Percentiles rank a stretch among this genome's conserved stretches.
phyloP scores from a whole-genome alignment of 768 basidiomycete genomes.

The Boletus insuetus region DNA sequence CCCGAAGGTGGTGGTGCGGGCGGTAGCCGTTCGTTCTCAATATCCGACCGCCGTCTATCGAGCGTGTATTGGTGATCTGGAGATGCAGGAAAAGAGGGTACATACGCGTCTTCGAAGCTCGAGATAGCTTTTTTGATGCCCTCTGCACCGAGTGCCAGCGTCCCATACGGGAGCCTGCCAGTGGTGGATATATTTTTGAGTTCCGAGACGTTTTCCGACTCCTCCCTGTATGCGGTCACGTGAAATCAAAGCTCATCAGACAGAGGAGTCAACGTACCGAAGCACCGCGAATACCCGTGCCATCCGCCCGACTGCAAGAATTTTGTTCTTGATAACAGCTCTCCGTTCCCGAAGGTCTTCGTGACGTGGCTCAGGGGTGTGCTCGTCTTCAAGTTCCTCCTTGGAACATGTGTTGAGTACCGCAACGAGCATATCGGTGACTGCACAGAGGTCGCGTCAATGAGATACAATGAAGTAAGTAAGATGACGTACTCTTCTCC shows the following conservation, averaged over 20 bases:
- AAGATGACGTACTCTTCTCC: slow-evolving; percentile 73
- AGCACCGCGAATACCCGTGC: slow-evolving; percentile 65
- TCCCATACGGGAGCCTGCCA: slow-evolving; percentile 49
- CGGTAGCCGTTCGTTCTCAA: slow-evolving; percentile 29
- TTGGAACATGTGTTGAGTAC: slow-evolving; percentile 94
- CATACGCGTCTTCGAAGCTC: slow-evolving; percentile 66
- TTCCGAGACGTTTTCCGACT: slow-evolving; percentile 72
- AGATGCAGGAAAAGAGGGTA: slow-evolving; percentile 1
- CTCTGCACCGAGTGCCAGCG: slow-evolving; percentile 60
- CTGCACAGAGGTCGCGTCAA: slow-evolving; percentile 38
- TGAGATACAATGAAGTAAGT: neutral
- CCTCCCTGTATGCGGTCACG: slow-evolving; percentile 36
- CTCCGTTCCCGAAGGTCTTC: slow-evolving; percentile 39
- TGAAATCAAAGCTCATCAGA: neutral
- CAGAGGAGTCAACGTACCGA: slow-evolving; percentile 39
- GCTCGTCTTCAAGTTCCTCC: slow-evolving; percentile 87
- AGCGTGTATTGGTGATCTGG: neutral
- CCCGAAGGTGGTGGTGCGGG: slow-evolving; percentile 25
- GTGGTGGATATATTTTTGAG: slow-evolving; percentile 61
- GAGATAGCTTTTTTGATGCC: slow-evolving; percentile 72
- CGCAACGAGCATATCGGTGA: slow-evolving; percentile 97
- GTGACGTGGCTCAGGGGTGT: slow-evolving; percentile 21
- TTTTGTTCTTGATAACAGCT: slow-evolving; percentile 69
- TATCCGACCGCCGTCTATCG: slow-evolving; percentile 24
- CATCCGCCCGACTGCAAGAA: slow-evolving; percentile 67